A percentile compares a stretch with the other conserved stretches of the same genome.
Evolutionary conservation across 306 rosid species (phyloP).

Genomic region (Dicorynia guianensis): DNA sequence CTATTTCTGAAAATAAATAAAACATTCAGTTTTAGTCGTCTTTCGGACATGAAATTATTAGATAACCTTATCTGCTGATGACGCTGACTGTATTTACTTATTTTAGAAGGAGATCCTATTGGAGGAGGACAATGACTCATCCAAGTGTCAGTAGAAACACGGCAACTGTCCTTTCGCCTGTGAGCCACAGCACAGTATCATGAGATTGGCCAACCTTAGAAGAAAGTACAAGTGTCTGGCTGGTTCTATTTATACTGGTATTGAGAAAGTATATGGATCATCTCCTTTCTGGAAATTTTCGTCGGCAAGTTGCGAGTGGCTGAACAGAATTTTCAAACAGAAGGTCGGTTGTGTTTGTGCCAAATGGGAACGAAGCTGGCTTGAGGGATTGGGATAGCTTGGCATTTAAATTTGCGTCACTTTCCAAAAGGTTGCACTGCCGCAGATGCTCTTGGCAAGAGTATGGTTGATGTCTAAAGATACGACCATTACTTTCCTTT

Average conservation of each 20-base stretch:
- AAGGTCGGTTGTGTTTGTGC: slow-evolving; percentile 14
- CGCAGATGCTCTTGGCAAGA: no score
- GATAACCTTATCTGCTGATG: not conserved
- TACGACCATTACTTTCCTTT: no score
- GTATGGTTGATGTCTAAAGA: no score
- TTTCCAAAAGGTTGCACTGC: not conserved
- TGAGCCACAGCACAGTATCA: no score
- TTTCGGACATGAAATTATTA: no score
- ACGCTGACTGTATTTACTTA: not conserved
- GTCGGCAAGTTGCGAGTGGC: not conserved
- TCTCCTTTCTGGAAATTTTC: not conserved
- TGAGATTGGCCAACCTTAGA: slow-evolving; percentile 2
- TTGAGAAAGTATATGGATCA: slow-evolving; percentile 2
- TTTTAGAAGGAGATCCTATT: not conserved
- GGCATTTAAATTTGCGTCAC: slow-evolving; percentile 10
- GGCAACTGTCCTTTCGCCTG: not conserved
- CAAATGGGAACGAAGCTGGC: not conserved
- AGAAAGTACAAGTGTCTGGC: not conserved
- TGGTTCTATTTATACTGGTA: not conserved
- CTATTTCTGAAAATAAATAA: no score
- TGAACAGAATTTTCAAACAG: not conserved
- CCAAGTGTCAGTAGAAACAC: not conserved
- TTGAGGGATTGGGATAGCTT: not conserved
- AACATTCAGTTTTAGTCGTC: no score
- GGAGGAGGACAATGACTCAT: no score